Percentiles rank a stretch among this genome's conserved stretches.
These are phyloP conservation scores for Sanghuangporus sanghuang DNA, from an alignment of 1,284 basidiomycete genomes.

Conservation along the genomic window DNA sequence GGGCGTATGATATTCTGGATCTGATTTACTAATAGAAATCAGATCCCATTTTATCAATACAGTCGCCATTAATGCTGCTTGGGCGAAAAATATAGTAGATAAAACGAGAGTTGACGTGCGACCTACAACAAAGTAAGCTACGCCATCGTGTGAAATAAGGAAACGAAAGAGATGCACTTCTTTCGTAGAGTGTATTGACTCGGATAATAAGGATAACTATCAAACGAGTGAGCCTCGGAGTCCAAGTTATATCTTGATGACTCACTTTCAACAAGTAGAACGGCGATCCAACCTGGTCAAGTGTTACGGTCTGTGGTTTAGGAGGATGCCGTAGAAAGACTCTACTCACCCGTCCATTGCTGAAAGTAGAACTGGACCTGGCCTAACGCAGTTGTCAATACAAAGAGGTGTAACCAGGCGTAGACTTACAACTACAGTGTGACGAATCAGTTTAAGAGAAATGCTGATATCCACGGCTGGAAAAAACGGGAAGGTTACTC, in stretches of 20 bases:
- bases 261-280: slow-evolving; percentile 8
- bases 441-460: neutral
- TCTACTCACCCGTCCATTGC: slow-evolving; percentile 1
- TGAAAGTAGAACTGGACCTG: slow-evolving; percentile 6
- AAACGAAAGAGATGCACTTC: neutral
- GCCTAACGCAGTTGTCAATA: neutral
- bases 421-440: slow-evolving; percentile 1
- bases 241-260: neutral
- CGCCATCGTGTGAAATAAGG: neutral
- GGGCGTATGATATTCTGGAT: neutral
- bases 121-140: neutral
- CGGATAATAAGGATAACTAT: slow-evolving; percentile 8
- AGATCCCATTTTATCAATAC: slow-evolving; percentile 4
- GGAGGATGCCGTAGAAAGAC: neutral
- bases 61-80: neutral
- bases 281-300: neutral
- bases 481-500: neutral
- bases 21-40: neutral
- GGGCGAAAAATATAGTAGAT: neutral
- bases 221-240: neutral
- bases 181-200: slow-evolving; percentile 4
- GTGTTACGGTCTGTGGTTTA: neutral
- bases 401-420: neutral
- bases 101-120: slow-evolving; percentile 1
- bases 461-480: no score